Evolutionary conservation across 345 rosid species (phyloP).

Genomic region (Hirschfeldia incana): DNA sequence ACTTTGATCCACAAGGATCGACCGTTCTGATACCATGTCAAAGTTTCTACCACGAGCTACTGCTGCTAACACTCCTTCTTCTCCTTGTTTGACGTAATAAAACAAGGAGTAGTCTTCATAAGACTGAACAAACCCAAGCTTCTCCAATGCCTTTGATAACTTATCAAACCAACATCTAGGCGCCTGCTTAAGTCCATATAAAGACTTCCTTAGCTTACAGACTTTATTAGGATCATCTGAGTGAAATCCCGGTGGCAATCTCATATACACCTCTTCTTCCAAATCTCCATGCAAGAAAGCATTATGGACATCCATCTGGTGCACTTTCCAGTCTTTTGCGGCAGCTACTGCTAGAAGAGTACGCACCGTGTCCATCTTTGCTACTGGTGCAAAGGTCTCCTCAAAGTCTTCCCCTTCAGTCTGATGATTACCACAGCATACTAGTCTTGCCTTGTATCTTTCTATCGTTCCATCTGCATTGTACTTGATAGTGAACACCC

Average conservation of each 20-base stretch:
- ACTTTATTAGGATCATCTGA: background rate
- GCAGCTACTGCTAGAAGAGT: too few species aligned
- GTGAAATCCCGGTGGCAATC: background rate
- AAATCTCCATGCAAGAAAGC: background rate
- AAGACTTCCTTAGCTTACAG: background rate
- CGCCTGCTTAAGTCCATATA: too few species aligned
- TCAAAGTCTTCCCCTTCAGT: background rate
- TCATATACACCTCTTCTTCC: background rate
- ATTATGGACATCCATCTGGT: background rate
- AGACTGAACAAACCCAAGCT: too few species aligned
- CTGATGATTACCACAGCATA: too few species aligned
- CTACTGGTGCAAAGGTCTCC: background rate
- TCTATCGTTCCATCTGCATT: background rate
- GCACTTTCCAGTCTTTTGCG: background rate
- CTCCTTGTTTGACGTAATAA: too few species aligned
- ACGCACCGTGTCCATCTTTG: background rate
- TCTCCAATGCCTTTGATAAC: too few species aligned
- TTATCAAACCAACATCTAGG: too few species aligned
- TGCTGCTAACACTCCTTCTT: too few species aligned
- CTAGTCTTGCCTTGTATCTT: background rate
- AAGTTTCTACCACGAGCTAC: too few species aligned
- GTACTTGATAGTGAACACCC: background rate
- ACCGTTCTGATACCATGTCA: too few species aligned
- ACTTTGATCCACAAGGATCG: too few species aligned
- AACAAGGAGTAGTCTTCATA: too few species aligned